phyloP scores from a whole-genome alignment of 345 rosid genomes.

The Eucalyptus brandiana region DNA sequence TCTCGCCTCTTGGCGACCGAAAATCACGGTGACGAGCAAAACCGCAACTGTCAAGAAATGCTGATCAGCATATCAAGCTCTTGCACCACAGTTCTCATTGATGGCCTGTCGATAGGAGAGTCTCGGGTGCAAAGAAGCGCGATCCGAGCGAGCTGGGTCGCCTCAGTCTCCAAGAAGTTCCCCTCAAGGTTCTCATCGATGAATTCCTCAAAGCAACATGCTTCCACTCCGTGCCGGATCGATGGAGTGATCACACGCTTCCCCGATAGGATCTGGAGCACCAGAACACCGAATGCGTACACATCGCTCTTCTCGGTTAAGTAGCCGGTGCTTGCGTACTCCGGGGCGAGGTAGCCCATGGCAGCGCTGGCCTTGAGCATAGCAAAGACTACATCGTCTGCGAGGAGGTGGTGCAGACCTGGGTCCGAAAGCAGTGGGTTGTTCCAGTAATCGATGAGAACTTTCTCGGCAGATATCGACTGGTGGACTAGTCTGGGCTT shows the following conservation, averaged over 20 bases:
- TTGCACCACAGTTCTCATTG: constrained; percentile 51
- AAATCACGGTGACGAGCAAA: neutral
- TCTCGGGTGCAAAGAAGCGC: constrained; percentile 72
- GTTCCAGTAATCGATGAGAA: constrained; percentile 51
- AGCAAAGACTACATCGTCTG: constrained; percentile 84
- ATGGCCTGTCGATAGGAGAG: constrained; percentile 60
- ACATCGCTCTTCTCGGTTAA: constrained; percentile 88
- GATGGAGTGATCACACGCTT: constrained; percentile 36
- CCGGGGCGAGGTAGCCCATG: constrained; percentile 97
- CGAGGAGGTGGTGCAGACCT: constrained; percentile 82
- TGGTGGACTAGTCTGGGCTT: constrained; percentile 68
- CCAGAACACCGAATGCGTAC: constrained; percentile 75
- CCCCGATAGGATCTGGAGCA: constrained; percentile 72
- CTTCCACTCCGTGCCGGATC: constrained; percentile 41
- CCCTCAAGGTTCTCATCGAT: constrained; percentile 61
- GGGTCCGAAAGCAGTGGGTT: constrained; percentile 75
- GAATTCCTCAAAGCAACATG: constrained; percentile 35
- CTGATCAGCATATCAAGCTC: constrained; percentile 17
- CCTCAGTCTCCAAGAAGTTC: constrained; percentile 46
- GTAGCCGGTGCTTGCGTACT: constrained; percentile 78
- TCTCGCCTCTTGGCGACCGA: neutral
- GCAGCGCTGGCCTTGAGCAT: constrained; percentile 93
- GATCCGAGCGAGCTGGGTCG: constrained; percentile 38
- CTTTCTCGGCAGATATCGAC: constrained; percentile 77
- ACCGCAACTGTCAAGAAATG: neutral